Base-by-base conservation (phyloP, 306 rosid genomes). In the Benincasa hispida region DNA sequence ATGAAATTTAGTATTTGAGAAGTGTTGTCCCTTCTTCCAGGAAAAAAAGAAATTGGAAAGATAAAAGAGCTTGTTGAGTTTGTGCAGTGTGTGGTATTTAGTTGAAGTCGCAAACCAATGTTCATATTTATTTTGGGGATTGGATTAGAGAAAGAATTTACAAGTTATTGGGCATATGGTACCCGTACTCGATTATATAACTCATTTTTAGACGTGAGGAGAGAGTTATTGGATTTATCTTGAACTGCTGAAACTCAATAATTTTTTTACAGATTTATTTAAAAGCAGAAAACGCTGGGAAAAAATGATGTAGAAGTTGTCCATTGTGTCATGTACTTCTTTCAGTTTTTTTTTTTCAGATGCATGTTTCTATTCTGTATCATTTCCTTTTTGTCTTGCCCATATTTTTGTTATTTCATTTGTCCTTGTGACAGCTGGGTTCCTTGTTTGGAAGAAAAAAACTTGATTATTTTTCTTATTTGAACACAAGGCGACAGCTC, bases 401-500 rank as follows among this genome's bases (percentile, higher is more conserved):
- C 53, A 14, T 41, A 47, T 42, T 68, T 22, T 42, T 68, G 6
- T 41, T 68, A 5, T 68, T 41, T 68, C 35, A 22, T 41, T 42
- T 42, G 1, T 42, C 21, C 17, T 24, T 8, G 13, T 13, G 13
- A 68, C 15, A 68, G 35, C 53, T 22, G 34, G 27, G 21, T 72
- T 70, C 0, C 57, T 72, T 5, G 5, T 72, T 7, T 41, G 35
- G 34, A 0, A 47, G 15, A 25, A 69, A 69, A 70, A 48, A 62
- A 77, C 32, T 21, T 51, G 32, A 62, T 69, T 62, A 21, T 77
- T 76, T 73, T 5, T 53, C 41, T n/a, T 74, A 59, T 77, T 83
- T 79, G 56, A 78, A 68, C 75, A 72, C 70, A 50, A 92, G 99
- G 80, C 77, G 79, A 84, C 80, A 47, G 93, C 88, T 58, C 85